These are phyloP conservation scores for Terana coerulea DNA, from an alignment of 768 basidiomycete genomes.

Conservation along the genomic window DNA sequence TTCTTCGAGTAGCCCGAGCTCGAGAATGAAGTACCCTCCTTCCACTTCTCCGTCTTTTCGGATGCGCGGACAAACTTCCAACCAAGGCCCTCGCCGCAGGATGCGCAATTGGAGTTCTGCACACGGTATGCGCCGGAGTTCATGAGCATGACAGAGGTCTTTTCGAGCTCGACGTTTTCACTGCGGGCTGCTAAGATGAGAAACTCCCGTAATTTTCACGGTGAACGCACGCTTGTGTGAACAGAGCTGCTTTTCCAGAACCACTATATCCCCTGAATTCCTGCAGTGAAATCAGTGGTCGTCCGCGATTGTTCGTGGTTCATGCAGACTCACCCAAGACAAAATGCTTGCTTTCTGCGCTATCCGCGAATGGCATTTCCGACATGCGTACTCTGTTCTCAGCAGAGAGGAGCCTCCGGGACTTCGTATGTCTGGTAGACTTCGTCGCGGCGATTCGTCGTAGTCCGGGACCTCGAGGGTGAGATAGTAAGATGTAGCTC, in stretches of 20 bases:
- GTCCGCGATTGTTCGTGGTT: no score
- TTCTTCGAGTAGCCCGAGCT: conserved; percentile 44
- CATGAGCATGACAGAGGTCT: conserved; percentile 54
- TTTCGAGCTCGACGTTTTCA: conserved; percentile 41
- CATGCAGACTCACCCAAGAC: conserved; percentile 20
- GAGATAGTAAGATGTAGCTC: not conserved
- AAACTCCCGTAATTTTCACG: not conserved
- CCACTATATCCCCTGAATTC: conserved; percentile 53
- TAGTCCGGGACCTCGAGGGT: not conserved
- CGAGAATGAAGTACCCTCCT: conserved; percentile 59
- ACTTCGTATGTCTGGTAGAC: conserved; percentile 9
- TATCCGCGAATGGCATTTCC: conserved; percentile 10
- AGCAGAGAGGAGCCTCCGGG: conserved; percentile 5
- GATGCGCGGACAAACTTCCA: conserved; percentile 61
- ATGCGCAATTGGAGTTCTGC: conserved; percentile 49
- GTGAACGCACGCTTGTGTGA: conserved; percentile 47
- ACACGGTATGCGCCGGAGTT: conserved; percentile 60
- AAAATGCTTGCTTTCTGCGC: conserved; percentile 10
- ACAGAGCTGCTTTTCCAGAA: conserved; percentile 57
- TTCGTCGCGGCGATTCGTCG: not conserved
- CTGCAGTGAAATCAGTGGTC: conserved; percentile 30
- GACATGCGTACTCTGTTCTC: conserved; percentile 8
- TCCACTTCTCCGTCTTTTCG: conserved; percentile 57
- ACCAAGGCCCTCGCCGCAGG: conserved; percentile 51
- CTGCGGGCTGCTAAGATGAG: conserved; percentile 25